Conservation (phyloP, 1,139 yeast genomes). For the Suhomyces bokatorum region DNA sequence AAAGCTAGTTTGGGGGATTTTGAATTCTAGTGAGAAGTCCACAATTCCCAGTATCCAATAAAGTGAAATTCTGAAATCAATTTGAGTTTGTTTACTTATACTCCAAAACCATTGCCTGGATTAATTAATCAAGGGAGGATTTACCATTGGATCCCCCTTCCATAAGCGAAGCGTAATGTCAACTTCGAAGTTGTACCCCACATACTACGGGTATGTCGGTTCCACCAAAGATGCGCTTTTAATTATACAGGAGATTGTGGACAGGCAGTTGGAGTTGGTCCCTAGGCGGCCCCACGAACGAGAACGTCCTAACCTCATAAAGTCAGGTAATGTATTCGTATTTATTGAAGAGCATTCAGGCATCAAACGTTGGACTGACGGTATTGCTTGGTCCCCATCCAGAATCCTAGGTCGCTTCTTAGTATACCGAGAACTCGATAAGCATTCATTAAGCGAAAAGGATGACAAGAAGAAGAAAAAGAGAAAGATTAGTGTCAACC, state of each 20-base stretch:
- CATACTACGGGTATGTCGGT: slow-evolving; percentile 76
- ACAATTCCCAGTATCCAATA: no score
- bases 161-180: slow-evolving; percentile 20
- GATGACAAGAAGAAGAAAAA: slow-evolving; percentile 38
- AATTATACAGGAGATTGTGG: slow-evolving; percentile 75
- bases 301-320: slow-evolving; percentile 65
- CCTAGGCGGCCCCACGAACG: slow-evolving; percentile 80
- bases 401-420: slow-evolving; percentile 81
- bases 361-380: slow-evolving; percentile 93
- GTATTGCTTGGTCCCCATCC: slow-evolving; percentile 89
- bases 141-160: background rate
- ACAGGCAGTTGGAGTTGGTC: slow-evolving; percentile 62
- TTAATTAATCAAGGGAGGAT: background rate
- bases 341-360: slow-evolving; percentile 82
- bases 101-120: no score
- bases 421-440: slow-evolving; percentile 77
- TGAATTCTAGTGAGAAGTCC: background rate
- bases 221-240: slow-evolving; percentile 81
- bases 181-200: slow-evolving; percentile 45
- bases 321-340: slow-evolving; percentile 80
- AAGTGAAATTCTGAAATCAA: no score
- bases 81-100: no score
- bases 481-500: slow-evolving; percentile 22
- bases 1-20: background rate
- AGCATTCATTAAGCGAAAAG: slow-evolving; percentile 40